Evolutionary conservation across 192 early-diverging fungal genomes (phyloP), one percentile per base, ranked within the genome.

Genomic region (Coemansia sp.): DNA sequence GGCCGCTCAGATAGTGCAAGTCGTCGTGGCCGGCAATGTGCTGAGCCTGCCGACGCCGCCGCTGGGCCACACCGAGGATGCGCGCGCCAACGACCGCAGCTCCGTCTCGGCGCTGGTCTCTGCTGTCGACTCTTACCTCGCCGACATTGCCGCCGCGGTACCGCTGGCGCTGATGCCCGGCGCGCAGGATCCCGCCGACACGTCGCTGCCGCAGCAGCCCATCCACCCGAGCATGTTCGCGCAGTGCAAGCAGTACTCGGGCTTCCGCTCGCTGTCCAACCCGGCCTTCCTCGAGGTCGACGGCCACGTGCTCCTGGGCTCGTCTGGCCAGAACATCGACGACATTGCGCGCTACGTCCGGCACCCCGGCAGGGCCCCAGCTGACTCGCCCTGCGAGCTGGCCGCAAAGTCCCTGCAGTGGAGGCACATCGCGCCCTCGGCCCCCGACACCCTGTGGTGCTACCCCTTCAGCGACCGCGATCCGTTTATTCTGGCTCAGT

Each of bases 391-490:
- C 21, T 68, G 94, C n/a, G 75, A 84, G 53, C 82, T 98, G 85
- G 90, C 93, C 4, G 89, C 87, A 39, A 58, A 73, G 17, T 91
- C 90, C 1, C 73, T 99, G 44, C 64, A 73, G 23, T 97, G 95
- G 94, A 85, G 90, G 5, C 95, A 98, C 60, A 83, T 98, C 9
- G 94, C 94, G 12, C 97, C 97, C 0, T 89, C 94, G 27, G 92
- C 95, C 6, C 97, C 97, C 0, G 97, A 99, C 80, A 97, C 95
- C 12, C 83, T 99, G 64, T 95, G 91, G 90, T 95, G 93, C 72
- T 94, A 96, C 76, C 97, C 97, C 37, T 98, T 93, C 69, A 87
- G 86, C 70, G 87, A 92, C 44, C 64, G 73, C 7, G 97, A 99
- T 65, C 96, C 97, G 4, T 96, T 99, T 68, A 85, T 99, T 12